These are phyloP conservation scores for Suhomyces xylopsoci DNA, from an alignment of 805 yeast species.

Conservation along the genomic window DNA sequence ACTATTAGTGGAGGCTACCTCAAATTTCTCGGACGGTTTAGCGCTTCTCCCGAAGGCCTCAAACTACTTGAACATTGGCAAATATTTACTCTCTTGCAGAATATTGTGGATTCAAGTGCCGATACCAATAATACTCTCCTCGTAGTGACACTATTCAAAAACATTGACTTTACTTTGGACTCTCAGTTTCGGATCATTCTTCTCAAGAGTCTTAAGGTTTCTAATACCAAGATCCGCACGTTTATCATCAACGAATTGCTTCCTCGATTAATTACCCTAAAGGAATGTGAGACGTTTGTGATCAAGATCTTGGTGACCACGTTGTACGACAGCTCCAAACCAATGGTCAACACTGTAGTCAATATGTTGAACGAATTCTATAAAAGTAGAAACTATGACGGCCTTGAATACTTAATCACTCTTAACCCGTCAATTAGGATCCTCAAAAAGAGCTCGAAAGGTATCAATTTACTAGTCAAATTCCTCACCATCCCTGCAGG, in stretches of 20 bases:
- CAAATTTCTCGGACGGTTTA: slow-evolving; percentile 70
- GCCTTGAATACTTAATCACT: slow-evolving; percentile 49
- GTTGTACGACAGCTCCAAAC: slow-evolving; percentile 54
- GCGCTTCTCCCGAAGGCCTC: slow-evolving; percentile 59
- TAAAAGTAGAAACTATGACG: slow-evolving; percentile 27
- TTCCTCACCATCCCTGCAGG: slow-evolving; percentile 69
- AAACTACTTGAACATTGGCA: slow-evolving; percentile 77
- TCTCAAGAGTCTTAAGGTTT: slow-evolving; percentile 58
- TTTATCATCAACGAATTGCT: slow-evolving; percentile 56
- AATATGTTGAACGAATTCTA: slow-evolving; percentile 20
- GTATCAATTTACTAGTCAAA: slow-evolving; percentile 51
- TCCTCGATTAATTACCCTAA: slow-evolving; percentile 33
- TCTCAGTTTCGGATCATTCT: slow-evolving; percentile 69
- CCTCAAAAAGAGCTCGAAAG: slow-evolving; percentile 22
- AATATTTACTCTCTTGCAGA: slow-evolving; percentile 74
- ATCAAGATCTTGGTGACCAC: slow-evolving; percentile 59
- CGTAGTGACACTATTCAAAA: slow-evolving; percentile 53
- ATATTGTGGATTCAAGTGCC: slow-evolving; percentile 54
- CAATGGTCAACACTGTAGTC: slow-evolving; percentile 19
- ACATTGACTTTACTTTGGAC: slow-evolving; percentile 56
- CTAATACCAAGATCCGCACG: slow-evolving; percentile 49
- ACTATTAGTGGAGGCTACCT: slow-evolving; percentile 78
- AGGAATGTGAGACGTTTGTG: slow-evolving; percentile 45
- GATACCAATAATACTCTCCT: slow-evolving; percentile 44
- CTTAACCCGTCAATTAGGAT: slow-evolving; percentile 53